Evolutionary conservation across 257 asterid species (phyloP), one percentile per base, ranked within the genome.

Genomic region (Petunia secreta): DNA sequence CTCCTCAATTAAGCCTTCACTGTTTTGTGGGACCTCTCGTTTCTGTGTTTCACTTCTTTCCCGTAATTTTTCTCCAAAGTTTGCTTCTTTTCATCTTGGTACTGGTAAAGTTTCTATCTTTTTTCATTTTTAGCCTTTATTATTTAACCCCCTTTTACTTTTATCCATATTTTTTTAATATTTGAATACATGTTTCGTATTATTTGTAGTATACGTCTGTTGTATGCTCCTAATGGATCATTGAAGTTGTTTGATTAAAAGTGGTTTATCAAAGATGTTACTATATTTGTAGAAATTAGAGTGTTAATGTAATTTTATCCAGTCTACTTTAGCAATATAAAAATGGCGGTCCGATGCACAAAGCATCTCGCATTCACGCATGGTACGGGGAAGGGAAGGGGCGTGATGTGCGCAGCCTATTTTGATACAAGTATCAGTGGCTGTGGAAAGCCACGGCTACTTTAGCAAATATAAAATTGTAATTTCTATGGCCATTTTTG

Each of bases 1-100:
- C 40, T 89, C 97, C 2, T 85, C 98, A 40, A 90, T 95, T 75
- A 85, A 87, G 81, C 97, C 97, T 82, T 91, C 98, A 67, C 90
- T 94, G 78, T 84, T 85, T 71, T 83, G 93, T 11, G 84, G 86
- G 44, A 48, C 68, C 63, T 75, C 93, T 67, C 89, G 91, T 48
- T 89, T 87, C 71, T 87, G 81, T 7, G 67, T 85, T 55, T 80
- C 88, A 60, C 85, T 82, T 53, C 77, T 87, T 59, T 77, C 83
- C 39, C 80, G 82, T 52, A 85, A 69, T 79, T 80, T 83, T 54
- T 13, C 60, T 50, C 88, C 90, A 40, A 83, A 80, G 44, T 81
- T 89, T 85, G 60, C 84, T 77, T 69, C 75, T 8, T 75, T 75
- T 25, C 88, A 89, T 87, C 88, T 86, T 77, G 80, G 90, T 52